Evolutionary conservation across 495 filamentous ascomycete species (phyloP).

Genomic region (Physcia stellaris): DNA sequence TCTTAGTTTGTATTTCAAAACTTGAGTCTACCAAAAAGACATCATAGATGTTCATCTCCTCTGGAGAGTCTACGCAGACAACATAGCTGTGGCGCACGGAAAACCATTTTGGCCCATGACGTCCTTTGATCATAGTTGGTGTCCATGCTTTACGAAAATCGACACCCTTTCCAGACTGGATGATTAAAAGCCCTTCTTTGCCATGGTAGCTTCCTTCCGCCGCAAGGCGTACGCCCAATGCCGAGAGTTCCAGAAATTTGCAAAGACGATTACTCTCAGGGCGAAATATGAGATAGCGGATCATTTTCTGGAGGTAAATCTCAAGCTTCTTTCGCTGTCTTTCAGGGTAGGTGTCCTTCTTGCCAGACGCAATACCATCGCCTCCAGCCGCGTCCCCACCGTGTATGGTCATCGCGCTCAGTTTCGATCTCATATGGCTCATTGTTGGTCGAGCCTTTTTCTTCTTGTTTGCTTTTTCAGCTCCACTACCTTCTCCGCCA

Average conservation of each 20-base stretch:
- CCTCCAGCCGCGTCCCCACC: constrained; percentile 28
- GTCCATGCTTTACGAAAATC: constrained; percentile 75
- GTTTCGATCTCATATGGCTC: constrained; percentile 37
- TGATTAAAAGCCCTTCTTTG: constrained; percentile 89
- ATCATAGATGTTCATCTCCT: constrained; percentile 98
- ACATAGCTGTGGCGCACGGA: constrained; percentile 94
- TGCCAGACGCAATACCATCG: constrained; percentile 17
- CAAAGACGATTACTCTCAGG: constrained; percentile 92
- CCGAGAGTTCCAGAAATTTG: constrained; percentile 90
- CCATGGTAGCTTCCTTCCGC: constrained; percentile 95
- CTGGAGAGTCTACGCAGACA: constrained; percentile 92
- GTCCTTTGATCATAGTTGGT: constrained; percentile 57
- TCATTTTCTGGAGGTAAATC: constrained; percentile 86
- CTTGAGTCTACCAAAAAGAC: constrained; percentile 85
- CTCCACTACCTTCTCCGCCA: constrained; percentile 41
- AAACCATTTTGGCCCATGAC: constrained; percentile 93
- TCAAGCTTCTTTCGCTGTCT: constrained; percentile 79
- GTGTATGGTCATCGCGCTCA: constrained; percentile 35
- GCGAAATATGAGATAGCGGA: constrained; percentile 86
- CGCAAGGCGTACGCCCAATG: constrained; percentile 85
- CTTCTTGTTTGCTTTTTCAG: constrained; percentile 37
- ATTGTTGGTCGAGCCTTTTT: constrained; percentile 57
- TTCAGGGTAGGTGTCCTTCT: constrained; percentile 44
- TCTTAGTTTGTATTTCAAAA: constrained; percentile 65
- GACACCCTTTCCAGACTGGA: constrained; percentile 79